Conservation (phyloP, 1,284 basidiomycete genomes). For the Violaceomyces palustris region DNA sequence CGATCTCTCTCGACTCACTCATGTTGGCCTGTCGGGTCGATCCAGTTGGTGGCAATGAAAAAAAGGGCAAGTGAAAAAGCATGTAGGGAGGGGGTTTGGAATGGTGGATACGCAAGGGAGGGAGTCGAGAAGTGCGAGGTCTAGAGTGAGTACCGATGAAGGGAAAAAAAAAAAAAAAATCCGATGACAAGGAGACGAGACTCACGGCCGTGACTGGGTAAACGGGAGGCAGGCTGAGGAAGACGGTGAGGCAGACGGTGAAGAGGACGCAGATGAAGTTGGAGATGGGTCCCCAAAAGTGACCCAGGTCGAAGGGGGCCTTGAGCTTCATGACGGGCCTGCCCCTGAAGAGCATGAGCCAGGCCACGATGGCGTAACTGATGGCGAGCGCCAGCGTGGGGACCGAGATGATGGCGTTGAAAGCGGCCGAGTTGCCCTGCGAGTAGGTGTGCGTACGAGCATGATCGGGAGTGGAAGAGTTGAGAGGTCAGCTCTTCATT, state of each 20-base stretch:
- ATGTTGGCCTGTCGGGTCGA: constrained; percentile 15
- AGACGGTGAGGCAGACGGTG: constrained; percentile 11
- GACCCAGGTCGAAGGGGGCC: constrained; percentile 7
- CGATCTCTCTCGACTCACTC: too few species aligned
- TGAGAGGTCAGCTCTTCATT: too few species aligned
- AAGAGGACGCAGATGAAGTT: constrained; percentile 18
- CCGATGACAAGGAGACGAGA: too few species aligned
- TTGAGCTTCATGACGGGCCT: not conserved
- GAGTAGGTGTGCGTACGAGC: too few species aligned
- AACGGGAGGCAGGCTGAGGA: constrained; percentile 11
- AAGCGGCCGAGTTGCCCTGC: constrained; percentile 21
- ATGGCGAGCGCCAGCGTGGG: constrained; percentile 10
- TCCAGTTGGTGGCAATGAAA: too few species aligned
- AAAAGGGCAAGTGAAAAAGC: too few species aligned
- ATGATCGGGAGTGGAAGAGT: too few species aligned
- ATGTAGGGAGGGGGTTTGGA: too few species aligned
- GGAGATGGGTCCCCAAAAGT: constrained; percentile 2
- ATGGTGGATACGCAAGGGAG: too few species aligned
- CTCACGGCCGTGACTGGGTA: constrained; percentile 16
- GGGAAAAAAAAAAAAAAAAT: too few species aligned
- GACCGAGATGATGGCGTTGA: constrained; percentile 18
- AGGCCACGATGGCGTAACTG: constrained; percentile 14
- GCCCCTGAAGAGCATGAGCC: not conserved
- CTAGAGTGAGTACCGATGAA: too few species aligned
- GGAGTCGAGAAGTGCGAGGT: too few species aligned